Evolutionary conservation across 2,329 filamentous ascomycete species (phyloP).

Genomic region (Beauveria brongniartii): DNA sequence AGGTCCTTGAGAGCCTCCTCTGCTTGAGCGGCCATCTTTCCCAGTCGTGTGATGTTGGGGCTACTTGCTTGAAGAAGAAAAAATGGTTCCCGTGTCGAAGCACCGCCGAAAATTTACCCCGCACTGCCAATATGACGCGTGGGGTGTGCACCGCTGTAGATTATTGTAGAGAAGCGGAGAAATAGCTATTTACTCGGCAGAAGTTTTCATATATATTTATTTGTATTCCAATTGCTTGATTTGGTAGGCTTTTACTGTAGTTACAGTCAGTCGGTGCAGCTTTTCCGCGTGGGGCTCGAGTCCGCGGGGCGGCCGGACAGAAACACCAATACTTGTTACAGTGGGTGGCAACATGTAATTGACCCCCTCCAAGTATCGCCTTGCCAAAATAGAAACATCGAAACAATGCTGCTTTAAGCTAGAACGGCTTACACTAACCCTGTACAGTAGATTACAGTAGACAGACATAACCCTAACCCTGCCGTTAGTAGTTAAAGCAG

Average conservation of each 20-base stretch:
- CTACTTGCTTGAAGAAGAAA: conserved; percentile 5
- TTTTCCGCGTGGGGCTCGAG: not conserved
- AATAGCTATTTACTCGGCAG: not conserved
- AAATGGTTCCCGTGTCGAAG: conserved; percentile 2
- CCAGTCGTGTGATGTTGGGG: conserved; percentile 11
- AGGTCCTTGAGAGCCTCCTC: conserved; percentile 37
- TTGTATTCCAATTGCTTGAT: not conserved
- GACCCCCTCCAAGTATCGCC: too few relatives aligned
- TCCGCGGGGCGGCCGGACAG: not conserved
- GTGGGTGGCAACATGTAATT: too few relatives aligned
- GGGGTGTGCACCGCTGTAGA: not conserved
- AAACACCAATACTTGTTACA: not conserved
- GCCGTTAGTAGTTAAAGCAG: too few relatives aligned
- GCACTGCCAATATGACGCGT: conserved; percentile 1
- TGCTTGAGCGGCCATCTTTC: conserved; percentile 36
- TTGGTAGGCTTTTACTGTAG: not conserved
- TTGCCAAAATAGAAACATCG: too few relatives aligned
- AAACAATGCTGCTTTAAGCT: too few relatives aligned
- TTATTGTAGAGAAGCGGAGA: not conserved
- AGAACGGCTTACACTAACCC: too few relatives aligned
- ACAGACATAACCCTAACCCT: too few relatives aligned
- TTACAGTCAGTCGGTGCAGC: not conserved
- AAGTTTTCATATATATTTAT: not conserved
- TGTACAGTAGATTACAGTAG: too few relatives aligned
- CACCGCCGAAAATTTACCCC: conserved; percentile 11